Conservation (phyloP, 805 yeast genomes). For the Kregervanrija pseudodelftensis region DNA sequence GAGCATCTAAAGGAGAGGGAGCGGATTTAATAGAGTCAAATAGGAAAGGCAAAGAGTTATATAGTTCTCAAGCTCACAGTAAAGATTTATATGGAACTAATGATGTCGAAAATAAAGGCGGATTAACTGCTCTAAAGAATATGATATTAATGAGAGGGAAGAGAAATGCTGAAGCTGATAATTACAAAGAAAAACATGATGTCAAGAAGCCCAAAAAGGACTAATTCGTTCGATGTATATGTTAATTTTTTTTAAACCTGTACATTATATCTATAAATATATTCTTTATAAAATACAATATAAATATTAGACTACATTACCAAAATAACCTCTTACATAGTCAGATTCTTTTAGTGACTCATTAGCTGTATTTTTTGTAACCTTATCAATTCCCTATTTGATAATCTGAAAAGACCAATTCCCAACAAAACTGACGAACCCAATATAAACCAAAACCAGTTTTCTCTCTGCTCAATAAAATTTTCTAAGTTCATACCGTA, state of each 20-base stretch:
- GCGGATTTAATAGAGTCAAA: neutral
- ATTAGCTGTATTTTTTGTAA: constrained; percentile 56
- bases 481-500: constrained; percentile 97
- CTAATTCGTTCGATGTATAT: neutral
- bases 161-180: neutral
- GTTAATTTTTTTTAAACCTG: neutral
- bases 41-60: neutral
- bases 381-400: constrained; percentile 51
- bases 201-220: neutral
- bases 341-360: constrained; percentile 5
- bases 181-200: neutral
- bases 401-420: constrained; percentile 40
- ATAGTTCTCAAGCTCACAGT: constrained; percentile 8
- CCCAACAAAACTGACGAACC: constrained; percentile 35
- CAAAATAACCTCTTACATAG: neutral
- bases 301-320: neutral
- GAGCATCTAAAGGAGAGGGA: neutral
- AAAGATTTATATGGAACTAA: constrained; percentile 11
- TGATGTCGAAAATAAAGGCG: constrained; percentile 4
- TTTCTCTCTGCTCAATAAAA: constrained; percentile 74
- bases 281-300: no score
- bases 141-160: constrained; percentile 4
- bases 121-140: constrained; percentile 5
- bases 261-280: neutral
- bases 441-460: constrained; percentile 56